A percentile compares a stretch with the other conserved stretches of the same genome.
Conservation (phyloP, 2,329 filamentous ascomycete genomes). For the Zymoseptoria ardabiliae region DNA sequence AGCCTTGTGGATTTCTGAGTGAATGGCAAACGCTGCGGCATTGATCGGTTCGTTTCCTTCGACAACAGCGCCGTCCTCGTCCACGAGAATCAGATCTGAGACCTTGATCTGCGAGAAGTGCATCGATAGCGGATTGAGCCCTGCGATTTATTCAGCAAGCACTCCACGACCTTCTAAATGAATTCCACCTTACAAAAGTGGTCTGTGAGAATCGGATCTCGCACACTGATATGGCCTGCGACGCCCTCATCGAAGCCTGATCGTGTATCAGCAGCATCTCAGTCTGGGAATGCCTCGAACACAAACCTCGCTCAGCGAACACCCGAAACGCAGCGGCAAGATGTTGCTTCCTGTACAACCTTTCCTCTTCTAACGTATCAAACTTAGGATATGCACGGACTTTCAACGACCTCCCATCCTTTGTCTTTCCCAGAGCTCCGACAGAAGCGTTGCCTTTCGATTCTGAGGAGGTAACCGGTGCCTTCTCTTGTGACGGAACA, state of each 20-base stretch:
- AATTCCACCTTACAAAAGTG: constrained; percentile 25
- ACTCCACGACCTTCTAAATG: background rate
- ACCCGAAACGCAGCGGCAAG: constrained; percentile 38
- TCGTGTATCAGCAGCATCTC: background rate
- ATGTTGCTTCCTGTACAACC: constrained; percentile 36
- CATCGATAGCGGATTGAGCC: constrained; percentile 37
- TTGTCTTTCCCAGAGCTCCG: constrained; percentile 41
- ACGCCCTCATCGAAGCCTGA: constrained; percentile 35
- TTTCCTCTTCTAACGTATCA: constrained; percentile 30
- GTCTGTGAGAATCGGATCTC: constrained; percentile 33
- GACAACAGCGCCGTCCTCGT: constrained; percentile 37
- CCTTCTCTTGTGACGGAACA: constrained; percentile 16
- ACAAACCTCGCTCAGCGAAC: constrained; percentile 33
- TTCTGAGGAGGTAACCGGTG: constrained; percentile 18
- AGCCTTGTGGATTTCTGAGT: constrained; percentile 35
- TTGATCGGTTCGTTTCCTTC: constrained; percentile 39
- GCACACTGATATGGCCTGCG: constrained; percentile 36
- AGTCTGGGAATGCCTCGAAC: background rate
- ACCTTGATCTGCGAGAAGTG: constrained; percentile 40
- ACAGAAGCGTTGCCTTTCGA: constrained; percentile 36
- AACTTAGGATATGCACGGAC: constrained; percentile 41
- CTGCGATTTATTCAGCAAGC: constrained; percentile 1
- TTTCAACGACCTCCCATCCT: constrained; percentile 39
- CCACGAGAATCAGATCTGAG: constrained; percentile 40
- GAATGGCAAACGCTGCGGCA: constrained; percentile 40